Percentiles rank a stretch among this genome's conserved stretches.
Evolutionary conservation across 1,139 yeast genomes (phyloP).

Genomic region (Zygosaccharomyces sapae): DNA sequence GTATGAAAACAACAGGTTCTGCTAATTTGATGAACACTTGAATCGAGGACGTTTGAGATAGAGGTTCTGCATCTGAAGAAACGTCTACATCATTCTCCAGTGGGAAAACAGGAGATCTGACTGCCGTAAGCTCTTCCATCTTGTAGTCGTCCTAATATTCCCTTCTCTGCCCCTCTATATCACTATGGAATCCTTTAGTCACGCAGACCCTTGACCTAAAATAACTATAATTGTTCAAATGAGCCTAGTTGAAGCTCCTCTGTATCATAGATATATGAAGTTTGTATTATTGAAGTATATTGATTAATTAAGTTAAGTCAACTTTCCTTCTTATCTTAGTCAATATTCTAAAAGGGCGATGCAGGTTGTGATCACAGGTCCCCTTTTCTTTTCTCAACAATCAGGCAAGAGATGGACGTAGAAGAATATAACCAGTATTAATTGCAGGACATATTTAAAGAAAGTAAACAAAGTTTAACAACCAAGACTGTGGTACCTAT

Average conservation of each 20-base stretch:
- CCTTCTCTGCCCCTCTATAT: no score
- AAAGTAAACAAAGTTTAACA: neutral
- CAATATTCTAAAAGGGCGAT: conserved; percentile 1
- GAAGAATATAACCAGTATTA: neutral
- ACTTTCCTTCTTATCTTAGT: neutral
- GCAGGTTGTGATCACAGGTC: neutral
- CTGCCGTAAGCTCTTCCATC: conserved; percentile 21
- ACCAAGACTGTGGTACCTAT: neutral
- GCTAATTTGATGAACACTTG: conserved; percentile 48
- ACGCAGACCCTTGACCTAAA: no score
- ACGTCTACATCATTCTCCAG: conserved; percentile 37
- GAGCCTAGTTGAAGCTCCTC: neutral
- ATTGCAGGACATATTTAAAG: neutral
- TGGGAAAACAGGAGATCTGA: conserved; percentile 37
- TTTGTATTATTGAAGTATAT: no score
- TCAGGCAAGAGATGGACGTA: conserved; percentile 1
- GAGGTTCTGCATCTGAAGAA: conserved; percentile 33
- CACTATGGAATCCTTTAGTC: no score
- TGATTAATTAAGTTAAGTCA: neutral
- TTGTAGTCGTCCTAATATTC: neutral
- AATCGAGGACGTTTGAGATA: conserved; percentile 37
- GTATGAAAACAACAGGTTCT: conserved; percentile 73
- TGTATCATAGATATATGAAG: neutral
- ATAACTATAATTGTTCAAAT: neutral
- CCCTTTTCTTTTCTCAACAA: neutral